These are phyloP conservation scores for Erysimum pusillum DNA, from an alignment of 441 rosid genomes.

Conservation along the genomic window DNA sequence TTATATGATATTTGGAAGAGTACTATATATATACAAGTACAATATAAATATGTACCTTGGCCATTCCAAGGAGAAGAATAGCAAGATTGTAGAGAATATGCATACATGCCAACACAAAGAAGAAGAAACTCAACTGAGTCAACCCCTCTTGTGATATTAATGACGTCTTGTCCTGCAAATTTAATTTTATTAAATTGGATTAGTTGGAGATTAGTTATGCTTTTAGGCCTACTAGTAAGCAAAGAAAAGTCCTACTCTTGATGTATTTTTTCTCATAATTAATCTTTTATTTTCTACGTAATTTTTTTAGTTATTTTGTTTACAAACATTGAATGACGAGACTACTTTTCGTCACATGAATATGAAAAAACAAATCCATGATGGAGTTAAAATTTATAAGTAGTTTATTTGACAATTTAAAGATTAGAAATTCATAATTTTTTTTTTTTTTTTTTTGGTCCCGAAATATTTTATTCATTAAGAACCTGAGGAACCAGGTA, in stretches of 20 bases:
- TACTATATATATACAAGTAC: no score
- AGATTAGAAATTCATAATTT: no score
- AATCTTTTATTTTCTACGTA: not conserved
- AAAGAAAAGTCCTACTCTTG: not conserved
- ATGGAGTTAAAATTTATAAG: not conserved
- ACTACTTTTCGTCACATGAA: not conserved
- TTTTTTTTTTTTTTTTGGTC: no score
- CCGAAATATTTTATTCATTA: no score
- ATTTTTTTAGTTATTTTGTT: not conserved
- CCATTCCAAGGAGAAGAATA: conserved; percentile 72
- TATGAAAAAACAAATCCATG: not conserved
- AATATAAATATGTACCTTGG: conserved; percentile 57
- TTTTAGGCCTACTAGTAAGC: not conserved
- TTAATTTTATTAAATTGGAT: not conserved
- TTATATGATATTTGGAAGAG: no score
- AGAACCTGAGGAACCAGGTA: no score
- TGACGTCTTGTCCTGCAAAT: conserved; percentile 57
- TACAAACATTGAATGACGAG: not conserved
- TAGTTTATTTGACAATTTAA: not conserved
- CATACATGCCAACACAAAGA: conserved; percentile 73
- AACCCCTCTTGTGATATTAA: conserved; percentile 65
- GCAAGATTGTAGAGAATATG: conserved; percentile 66
- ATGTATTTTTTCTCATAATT: not conserved
- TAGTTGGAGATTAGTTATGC: not conserved
- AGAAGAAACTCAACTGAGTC: conserved; percentile 67